Conservation (phyloP, 2,329 filamentous ascomycete species). For the Spiromastix sp. region DNA sequence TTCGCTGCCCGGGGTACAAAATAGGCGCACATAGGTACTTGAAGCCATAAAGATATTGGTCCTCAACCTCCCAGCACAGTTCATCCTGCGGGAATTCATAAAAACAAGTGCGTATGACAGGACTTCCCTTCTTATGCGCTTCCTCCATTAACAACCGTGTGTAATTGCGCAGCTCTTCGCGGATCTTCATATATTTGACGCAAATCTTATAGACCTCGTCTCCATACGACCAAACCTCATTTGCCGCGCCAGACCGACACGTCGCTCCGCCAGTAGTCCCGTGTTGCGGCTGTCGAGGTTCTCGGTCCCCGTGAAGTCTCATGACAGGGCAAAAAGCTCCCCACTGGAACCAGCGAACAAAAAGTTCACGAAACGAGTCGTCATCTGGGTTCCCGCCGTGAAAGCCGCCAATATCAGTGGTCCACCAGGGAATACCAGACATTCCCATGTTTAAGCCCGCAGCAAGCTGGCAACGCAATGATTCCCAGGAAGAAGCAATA, state of each 20-base stretch:
- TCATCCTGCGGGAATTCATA: constrained; percentile 52
- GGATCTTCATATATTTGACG: constrained; percentile 47
- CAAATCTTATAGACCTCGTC: constrained; percentile 50
- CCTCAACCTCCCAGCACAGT: constrained; percentile 46
- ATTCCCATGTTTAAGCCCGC: constrained; percentile 58
- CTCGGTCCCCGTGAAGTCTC: constrained; percentile 55
- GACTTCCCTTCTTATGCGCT: constrained; percentile 49
- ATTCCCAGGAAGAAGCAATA: constrained; percentile 54
- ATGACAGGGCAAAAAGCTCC: constrained; percentile 58
- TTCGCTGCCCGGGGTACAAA: constrained; percentile 37
- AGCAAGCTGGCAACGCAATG: constrained; percentile 49
- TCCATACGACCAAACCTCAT: constrained; percentile 59
- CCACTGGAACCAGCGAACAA: constrained; percentile 62
- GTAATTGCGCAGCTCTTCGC: constrained; percentile 50
- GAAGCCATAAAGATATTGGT: constrained; percentile 54
- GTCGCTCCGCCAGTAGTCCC: constrained; percentile 26
- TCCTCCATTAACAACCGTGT: constrained; percentile 48
- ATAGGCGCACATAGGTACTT: constrained; percentile 51
- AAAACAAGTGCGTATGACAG: constrained; percentile 53
- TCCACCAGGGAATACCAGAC: constrained; percentile 57
- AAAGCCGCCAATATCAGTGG: constrained; percentile 61
- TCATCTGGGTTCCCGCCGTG: constrained; percentile 53
- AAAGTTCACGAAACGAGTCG: constrained; percentile 49
- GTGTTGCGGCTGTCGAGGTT: constrained; percentile 44
- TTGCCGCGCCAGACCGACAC: constrained; percentile 40